Evolutionary conservation across 257 asterid species (phyloP).

Genomic region (Striga asiatica): DNA sequence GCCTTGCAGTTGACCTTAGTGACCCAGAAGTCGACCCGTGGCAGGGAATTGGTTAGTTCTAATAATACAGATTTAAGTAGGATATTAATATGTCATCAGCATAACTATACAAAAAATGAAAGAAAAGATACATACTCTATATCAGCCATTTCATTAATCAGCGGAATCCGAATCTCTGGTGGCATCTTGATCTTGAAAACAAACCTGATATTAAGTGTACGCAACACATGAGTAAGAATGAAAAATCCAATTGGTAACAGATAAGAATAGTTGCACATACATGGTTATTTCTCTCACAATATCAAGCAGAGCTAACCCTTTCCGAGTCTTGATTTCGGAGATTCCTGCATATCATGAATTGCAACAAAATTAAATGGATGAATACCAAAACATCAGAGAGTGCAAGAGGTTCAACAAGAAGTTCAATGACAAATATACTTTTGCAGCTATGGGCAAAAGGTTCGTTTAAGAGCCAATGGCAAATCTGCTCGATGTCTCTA

Average conservation of each 20-base stretch:
- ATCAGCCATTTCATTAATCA: constrained; percentile 66
- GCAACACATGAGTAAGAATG: constrained; percentile 20
- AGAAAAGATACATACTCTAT: constrained; percentile 50
- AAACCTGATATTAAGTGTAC: constrained; percentile 46
- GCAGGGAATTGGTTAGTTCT: no score
- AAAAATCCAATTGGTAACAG: constrained; percentile 8
- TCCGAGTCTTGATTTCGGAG: constrained; percentile 68
- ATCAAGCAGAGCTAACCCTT: constrained; percentile 91
- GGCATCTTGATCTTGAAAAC: constrained; percentile 96
- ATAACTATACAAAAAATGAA: no score
- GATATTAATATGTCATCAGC: no score
- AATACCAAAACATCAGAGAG: not conserved
- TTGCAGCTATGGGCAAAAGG: constrained; percentile 50
- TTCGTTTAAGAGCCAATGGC: constrained; percentile 84
- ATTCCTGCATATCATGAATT: constrained; percentile 45
- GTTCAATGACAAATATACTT: no score
- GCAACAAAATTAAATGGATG: constrained; percentile 16
- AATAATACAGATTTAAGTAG: no score
- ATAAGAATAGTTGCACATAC: constrained; percentile 32
- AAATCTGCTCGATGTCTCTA: constrained; percentile 80
- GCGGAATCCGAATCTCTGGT: constrained; percentile 64
- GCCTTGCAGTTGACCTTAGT: no score
- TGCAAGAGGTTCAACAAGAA: no score
- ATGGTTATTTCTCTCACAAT: constrained; percentile 91
- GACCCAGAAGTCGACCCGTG: no score